Conservation (phyloP, 1,284 basidiomycete species). For the Ganoderma sinense region DNA sequence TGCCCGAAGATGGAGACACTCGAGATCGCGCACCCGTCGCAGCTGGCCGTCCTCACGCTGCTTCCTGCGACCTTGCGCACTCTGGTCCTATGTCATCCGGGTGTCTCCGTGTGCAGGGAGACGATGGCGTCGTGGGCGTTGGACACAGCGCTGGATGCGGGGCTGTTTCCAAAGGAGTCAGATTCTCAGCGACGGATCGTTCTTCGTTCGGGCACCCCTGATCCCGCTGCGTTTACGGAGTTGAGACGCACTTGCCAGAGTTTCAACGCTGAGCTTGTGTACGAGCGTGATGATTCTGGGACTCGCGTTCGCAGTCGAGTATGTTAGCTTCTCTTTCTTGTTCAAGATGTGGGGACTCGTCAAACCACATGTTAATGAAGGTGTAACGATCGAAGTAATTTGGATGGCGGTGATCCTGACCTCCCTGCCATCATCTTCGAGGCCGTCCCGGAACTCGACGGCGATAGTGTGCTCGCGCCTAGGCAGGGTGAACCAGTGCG, state of each 20-base stretch:
- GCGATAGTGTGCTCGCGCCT: too few relatives aligned
- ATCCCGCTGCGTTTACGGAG: conserved; percentile 21
- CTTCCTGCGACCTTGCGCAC: conserved; percentile 35
- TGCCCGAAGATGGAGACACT: conserved; percentile 37
- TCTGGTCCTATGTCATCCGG: conserved; percentile 30
- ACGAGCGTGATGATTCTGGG: conserved; percentile 26
- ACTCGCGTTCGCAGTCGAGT: too few relatives aligned
- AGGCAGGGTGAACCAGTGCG: too few relatives aligned
- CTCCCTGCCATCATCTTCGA: too few relatives aligned
- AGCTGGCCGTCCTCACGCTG: conserved; percentile 25
- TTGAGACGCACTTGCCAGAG: conserved; percentile 20
- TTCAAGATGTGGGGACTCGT: too few relatives aligned
- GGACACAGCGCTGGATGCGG: conserved; percentile 22
- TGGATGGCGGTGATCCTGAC: too few relatives aligned
- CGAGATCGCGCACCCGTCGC: conserved; percentile 31
- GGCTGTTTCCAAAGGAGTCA: conserved; percentile 15
- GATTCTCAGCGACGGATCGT: conserved; percentile 18
- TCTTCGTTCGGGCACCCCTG: conserved; percentile 25
- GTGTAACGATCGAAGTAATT: too few relatives aligned
- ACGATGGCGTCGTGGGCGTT: conserved; percentile 29
- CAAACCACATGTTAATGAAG: too few relatives aligned
- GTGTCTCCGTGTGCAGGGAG: conserved; percentile 10
- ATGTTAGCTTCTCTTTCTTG: too few relatives aligned
- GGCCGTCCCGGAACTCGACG: too few relatives aligned
- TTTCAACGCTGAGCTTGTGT: conserved; percentile 22